phyloP scores from a whole-genome alignment of 768 basidiomycete genomes.

The Pleurotus pulmonarius region DNA sequence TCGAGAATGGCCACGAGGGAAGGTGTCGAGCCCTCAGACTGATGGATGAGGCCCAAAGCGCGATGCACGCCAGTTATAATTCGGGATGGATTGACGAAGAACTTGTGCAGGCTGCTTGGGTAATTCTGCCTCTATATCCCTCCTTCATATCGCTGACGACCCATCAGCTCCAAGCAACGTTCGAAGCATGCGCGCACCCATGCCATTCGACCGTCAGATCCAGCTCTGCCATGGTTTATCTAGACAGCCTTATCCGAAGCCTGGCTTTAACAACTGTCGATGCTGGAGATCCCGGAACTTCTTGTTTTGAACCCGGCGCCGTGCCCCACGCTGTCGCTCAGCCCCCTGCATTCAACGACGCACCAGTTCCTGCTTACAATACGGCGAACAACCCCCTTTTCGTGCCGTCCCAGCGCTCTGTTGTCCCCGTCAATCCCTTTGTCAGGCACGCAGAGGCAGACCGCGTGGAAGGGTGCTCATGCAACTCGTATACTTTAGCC shows the following conservation, averaged over 20 bases:
- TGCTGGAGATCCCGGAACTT: constrained; percentile 46
- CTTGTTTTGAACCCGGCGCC: constrained; percentile 42
- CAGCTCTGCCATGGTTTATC: constrained; percentile 51
- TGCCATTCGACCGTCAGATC: constrained; percentile 50
- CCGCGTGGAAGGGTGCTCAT: constrained; percentile 33
- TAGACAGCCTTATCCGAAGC: constrained; percentile 66
- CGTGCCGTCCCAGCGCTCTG: not conserved
- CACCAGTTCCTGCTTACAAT: not conserved
- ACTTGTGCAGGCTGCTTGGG: constrained; percentile 75
- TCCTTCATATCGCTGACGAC: too few species aligned
- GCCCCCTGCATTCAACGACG: not conserved
- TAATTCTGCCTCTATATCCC: constrained; percentile 25
- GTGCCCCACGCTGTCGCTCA: constrained; percentile 40
- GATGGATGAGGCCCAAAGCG: constrained; percentile 64
- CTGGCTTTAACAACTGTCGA: constrained; percentile 61
- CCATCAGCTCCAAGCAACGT: constrained; percentile 60
- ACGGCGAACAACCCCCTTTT: not conserved
- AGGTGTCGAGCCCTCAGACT: constrained; percentile 56
- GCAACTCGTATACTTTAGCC: constrained; percentile 46
- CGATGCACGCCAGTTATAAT: constrained; percentile 67
- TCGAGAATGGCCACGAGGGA: constrained; percentile 45
- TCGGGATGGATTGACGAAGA: constrained; percentile 72
- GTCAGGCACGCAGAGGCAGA: constrained; percentile 16
- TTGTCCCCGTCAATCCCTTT: not conserved
- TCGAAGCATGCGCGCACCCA: constrained; percentile 71